A percentile compares a stretch with the other conserved stretches of the same genome.
phyloP scores from a whole-genome alignment of 108 stramenopile species.

The Discostella stelligeroides region DNA sequence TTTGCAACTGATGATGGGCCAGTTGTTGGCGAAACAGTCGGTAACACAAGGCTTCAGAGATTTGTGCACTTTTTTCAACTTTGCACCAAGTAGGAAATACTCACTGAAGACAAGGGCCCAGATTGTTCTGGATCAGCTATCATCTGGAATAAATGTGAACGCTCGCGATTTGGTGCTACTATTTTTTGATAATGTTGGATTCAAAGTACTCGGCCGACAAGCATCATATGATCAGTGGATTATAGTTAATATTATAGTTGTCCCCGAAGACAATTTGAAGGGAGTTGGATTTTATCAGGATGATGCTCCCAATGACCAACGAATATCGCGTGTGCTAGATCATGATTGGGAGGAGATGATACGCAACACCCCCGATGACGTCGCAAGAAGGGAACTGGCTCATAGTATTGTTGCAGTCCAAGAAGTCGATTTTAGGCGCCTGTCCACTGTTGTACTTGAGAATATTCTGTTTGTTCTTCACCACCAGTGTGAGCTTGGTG shows the following conservation, averaged over 20 bases:
- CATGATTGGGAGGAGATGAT: neutral
- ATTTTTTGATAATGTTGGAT: conserved; percentile 1
- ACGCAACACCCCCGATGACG: neutral
- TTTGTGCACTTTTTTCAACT: neutral
- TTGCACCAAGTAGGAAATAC: conserved; percentile 6
- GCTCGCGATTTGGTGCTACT: conserved; percentile 2
- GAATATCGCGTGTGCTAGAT: neutral
- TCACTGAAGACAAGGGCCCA: neutral
- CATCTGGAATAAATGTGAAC: neutral
- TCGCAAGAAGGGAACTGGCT: neutral
- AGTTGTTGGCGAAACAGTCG: neutral
- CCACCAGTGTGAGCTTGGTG: neutral
- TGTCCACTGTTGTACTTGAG: neutral
- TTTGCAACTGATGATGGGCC: conserved; percentile 3
- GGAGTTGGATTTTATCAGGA: neutral
- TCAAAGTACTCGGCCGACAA: conserved; percentile 1
- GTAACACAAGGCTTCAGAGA: neutral
- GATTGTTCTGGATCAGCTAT: neutral
- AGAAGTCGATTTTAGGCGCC: neutral
- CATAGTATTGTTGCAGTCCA: neutral
- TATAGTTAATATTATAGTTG: neutral
- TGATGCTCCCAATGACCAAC: no score
- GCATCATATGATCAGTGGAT: conserved; percentile 17
- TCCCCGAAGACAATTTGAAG: neutral
- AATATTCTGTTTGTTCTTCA: conserved; percentile 1